Percentiles rank a stretch among this genome's conserved stretches.
Evolutionary conservation across 495 filamentous ascomycete species (phyloP).

Genomic region (Penicillium waksmanii): DNA sequence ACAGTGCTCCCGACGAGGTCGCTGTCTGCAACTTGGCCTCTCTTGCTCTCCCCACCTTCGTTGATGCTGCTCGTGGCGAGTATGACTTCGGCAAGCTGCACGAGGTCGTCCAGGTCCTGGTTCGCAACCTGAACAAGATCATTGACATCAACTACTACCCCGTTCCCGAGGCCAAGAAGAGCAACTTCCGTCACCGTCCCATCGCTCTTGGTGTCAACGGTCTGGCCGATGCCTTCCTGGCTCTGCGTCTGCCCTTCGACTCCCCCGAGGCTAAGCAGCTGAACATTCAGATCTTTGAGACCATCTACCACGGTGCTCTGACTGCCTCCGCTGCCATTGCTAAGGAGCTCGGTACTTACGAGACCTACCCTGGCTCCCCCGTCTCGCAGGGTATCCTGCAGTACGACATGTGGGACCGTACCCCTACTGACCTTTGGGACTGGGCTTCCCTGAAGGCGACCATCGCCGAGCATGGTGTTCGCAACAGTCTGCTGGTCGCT

Average conservation of each 20-base stretch:
- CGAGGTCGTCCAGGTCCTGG: slow-evolving; percentile 86
- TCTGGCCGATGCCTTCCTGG: slow-evolving; percentile 98
- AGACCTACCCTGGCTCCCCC: slow-evolving; percentile 89
- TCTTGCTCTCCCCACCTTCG: slow-evolving; percentile 84
- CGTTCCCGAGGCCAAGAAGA: slow-evolving; percentile 86
- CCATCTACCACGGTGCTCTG: slow-evolving; percentile 95
- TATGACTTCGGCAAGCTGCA: slow-evolving; percentile 97
- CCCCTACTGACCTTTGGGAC: slow-evolving; percentile 93
- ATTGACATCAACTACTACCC: slow-evolving; percentile 98
- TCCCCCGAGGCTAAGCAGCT: slow-evolving; percentile 89
- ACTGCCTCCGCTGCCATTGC: slow-evolving; percentile 87
- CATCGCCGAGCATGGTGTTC: slow-evolving; percentile 88
- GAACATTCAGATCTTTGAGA: slow-evolving; percentile 99
- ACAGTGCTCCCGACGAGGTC: slow-evolving; percentile 95
- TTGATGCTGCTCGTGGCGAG: slow-evolving; percentile 76
- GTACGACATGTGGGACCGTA: slow-evolving; percentile 98
- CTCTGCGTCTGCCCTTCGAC: slow-evolving; percentile 95
- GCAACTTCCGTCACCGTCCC: slow-evolving; percentile 94
- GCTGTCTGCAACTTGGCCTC: slow-evolving; percentile 98
- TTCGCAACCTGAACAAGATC: slow-evolving; percentile 94
- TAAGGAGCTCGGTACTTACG: slow-evolving; percentile 79
- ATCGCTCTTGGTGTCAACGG: slow-evolving; percentile 97
- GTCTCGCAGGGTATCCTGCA: slow-evolving; percentile 95
- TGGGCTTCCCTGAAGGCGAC: slow-evolving; percentile 87
- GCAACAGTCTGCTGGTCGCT: slow-evolving; percentile 92